Evolutionary conservation across 2,329 filamentous ascomycete species (phyloP).

Genomic region (Phialemonium atrogriseum): DNA sequence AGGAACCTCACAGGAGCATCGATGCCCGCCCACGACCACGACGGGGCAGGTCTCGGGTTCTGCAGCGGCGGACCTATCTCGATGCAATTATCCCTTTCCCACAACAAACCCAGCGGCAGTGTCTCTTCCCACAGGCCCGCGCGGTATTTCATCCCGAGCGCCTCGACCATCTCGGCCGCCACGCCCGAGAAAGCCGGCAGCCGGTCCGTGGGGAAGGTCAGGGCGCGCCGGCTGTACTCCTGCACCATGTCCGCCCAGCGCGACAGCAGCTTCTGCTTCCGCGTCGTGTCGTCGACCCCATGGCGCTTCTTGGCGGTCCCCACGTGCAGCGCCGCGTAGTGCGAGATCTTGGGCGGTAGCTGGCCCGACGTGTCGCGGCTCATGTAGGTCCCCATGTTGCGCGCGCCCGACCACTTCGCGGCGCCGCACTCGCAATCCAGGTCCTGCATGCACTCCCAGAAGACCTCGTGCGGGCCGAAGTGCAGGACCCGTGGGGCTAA

Average conservation of each 20-base stretch:
- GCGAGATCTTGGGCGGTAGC: constrained; percentile 1
- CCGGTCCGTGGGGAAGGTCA: constrained; percentile 5
- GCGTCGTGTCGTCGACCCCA: background rate
- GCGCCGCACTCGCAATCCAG: constrained; percentile 4
- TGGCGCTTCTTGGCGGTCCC: background rate
- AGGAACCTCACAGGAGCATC: background rate
- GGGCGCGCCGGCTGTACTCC: constrained; percentile 2
- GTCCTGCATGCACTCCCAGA: constrained; percentile 7
- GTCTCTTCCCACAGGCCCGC: constrained; percentile 1
- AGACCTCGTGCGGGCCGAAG: constrained; percentile 5
- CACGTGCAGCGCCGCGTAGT: background rate
- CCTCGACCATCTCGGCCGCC: background rate
- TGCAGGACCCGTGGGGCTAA: constrained; percentile 8
- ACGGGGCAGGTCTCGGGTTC: background rate
- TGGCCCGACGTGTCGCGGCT: background rate
- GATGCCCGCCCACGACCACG: background rate
- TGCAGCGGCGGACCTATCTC: background rate
- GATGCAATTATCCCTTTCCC: background rate
- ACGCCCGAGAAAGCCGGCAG: constrained; percentile 3
- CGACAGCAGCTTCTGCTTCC: background rate
- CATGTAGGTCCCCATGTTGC: constrained; percentile 1
- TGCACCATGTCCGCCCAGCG: constrained; percentile 4
- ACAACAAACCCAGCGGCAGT: background rate
- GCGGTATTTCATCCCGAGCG: constrained; percentile 1
- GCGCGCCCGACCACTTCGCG: background rate